phyloP scores from a whole-genome alignment of 2,329 filamentous ascomycete genomes.

The Aspergillus sojae region DNA sequence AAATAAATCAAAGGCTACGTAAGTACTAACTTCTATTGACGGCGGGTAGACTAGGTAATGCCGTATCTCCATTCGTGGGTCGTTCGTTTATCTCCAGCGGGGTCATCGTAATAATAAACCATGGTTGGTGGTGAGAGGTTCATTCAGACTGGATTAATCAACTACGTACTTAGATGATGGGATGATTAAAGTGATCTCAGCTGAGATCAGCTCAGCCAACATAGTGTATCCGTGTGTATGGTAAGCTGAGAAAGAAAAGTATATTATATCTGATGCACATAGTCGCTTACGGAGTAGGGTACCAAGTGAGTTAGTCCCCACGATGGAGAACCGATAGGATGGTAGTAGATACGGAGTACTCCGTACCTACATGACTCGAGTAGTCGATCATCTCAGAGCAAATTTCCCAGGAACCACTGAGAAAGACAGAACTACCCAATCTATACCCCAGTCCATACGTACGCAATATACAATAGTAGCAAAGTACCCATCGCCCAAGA shows the following conservation, averaged over 20 bases:
- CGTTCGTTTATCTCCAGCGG: neutral
- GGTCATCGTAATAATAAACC: neutral
- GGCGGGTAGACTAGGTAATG: neutral
- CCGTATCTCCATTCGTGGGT: neutral
- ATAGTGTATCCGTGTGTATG: neutral
- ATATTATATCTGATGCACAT: neutral
- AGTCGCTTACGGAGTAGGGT: neutral
- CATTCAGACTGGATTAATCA: neutral
- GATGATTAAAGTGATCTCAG: neutral
- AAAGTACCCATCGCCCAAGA: too few species aligned
- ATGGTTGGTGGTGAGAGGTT: neutral
- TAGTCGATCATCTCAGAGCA: neutral
- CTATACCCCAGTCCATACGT: neutral
- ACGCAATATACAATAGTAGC: too few species aligned
- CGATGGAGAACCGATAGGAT: neutral
- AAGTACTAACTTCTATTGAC: neutral
- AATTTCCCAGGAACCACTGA: neutral
- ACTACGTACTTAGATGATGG: neutral
- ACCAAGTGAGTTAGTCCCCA: neutral
- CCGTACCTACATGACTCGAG: neutral
- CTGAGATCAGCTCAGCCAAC: constrained; percentile 2
- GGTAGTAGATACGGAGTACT: neutral
- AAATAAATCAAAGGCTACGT: too few species aligned
- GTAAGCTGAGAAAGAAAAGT: neutral
- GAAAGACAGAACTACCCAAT: neutral